Conservation (phyloP, 768 basidiomycete species). For the Panaeolus cyanescens region DNA sequence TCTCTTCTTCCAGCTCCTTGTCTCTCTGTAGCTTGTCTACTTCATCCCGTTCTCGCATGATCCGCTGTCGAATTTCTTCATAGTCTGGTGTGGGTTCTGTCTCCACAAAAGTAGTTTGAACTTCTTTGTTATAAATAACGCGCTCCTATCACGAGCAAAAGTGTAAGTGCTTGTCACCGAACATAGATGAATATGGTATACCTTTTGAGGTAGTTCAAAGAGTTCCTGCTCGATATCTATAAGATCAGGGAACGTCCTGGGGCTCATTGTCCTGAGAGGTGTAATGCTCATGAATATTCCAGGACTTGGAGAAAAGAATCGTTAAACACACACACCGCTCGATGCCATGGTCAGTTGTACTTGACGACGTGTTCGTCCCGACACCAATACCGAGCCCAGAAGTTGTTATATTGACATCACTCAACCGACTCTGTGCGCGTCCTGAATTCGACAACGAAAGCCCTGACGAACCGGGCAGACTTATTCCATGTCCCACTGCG, state of each 20-base stretch:
- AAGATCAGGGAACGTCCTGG: constrained; percentile 73
- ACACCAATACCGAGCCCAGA: constrained; percentile 14
- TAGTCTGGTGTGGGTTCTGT: constrained; percentile 48
- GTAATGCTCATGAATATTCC: constrained; percentile 6
- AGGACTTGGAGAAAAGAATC: not conserved
- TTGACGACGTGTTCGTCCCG: constrained; percentile 47
- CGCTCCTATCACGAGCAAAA: constrained; percentile 53
- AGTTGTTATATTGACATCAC: constrained; percentile 40
- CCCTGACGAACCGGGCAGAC: constrained; percentile 35
- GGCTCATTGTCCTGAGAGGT: constrained; percentile 54
- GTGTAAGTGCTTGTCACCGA: not conserved
- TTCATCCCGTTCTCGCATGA: constrained; percentile 71
- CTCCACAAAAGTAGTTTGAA: constrained; percentile 73
- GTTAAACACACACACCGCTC: constrained; percentile 54
- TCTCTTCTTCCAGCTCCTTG: constrained; percentile 81
- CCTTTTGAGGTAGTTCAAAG: constrained; percentile 88
- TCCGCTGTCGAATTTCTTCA: constrained; percentile 75
- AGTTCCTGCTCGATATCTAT: constrained; percentile 89
- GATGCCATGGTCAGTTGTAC: constrained; percentile 62
- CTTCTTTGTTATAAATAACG: constrained; percentile 83
- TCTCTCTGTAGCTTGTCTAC: constrained; percentile 60
- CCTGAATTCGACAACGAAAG: constrained; percentile 52
- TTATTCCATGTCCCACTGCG: constrained; percentile 38
- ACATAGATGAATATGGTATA: constrained; percentile 27
- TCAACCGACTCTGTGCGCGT: constrained; percentile 64